Conservation (phyloP, 2,329 filamentous ascomycete genomes). For the Phoma sp. region DNA sequence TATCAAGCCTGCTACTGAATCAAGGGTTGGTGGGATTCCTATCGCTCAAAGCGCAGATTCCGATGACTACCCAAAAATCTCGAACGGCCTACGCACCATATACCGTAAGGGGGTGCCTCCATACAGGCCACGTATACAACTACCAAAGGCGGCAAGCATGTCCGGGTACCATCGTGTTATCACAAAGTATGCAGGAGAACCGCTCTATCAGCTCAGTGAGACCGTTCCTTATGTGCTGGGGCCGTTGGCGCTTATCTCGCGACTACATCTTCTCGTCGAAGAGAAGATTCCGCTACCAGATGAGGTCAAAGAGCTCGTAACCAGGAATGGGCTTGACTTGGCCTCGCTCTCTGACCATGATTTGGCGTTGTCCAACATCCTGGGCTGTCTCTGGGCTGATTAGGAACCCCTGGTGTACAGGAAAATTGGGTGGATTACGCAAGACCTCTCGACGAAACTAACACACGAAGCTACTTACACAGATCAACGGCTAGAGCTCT, state of each 20-base stretch:
- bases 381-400: slow-evolving; percentile 11
- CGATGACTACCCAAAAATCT: slow-evolving; percentile 9
- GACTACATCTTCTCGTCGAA: slow-evolving; percentile 10
- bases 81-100: background rate
- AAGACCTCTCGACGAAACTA: background rate
- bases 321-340: background rate
- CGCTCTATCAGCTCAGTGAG: slow-evolving; percentile 4
- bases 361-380: slow-evolving; percentile 1
- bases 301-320: background rate
- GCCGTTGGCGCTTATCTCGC: background rate
- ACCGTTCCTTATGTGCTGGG: slow-evolving; percentile 11
- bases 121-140: background rate
- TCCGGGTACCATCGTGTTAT: background rate
- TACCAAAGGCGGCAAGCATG: background rate
- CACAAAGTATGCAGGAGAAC: slow-evolving; percentile 5
- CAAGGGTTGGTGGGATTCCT: background rate
- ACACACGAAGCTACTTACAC: background rate
- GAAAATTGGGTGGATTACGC: background rate
- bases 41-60: background rate
- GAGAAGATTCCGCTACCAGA: background rate
- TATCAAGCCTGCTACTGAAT: background rate
- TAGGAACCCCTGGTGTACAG: slow-evolving; percentile 3
- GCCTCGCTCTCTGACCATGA: slow-evolving; percentile 1
- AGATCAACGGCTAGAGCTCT: slow-evolving; percentile 5
- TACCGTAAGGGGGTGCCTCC: background rate